Percentiles rank a stretch among this genome's conserved stretches.
Conservation (phyloP, 805 yeast species). For the Pichia cephalocereana region DNA sequence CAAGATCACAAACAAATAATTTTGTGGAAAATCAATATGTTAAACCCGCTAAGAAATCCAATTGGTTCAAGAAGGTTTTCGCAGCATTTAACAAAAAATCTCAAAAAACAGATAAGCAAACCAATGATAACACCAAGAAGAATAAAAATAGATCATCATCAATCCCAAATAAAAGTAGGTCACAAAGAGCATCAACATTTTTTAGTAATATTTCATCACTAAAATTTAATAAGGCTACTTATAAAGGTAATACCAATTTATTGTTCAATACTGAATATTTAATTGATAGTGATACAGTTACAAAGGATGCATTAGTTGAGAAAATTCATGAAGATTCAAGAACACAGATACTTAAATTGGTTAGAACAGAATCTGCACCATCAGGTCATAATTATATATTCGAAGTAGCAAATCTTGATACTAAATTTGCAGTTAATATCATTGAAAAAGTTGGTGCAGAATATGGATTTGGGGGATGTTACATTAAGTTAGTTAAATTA, state of each 20-base stretch:
- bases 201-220: background rate
- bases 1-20: no score
- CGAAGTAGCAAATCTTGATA: constrained; percentile 4
- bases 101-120: background rate
- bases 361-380: background rate
- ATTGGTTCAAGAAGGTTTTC: constrained; percentile 17
- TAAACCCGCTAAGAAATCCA: constrained; percentile 6
- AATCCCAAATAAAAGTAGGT: background rate
- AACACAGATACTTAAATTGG: background rate
- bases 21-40: no score
- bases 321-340: background rate
- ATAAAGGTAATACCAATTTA: background rate
- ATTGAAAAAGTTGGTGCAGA: constrained; percentile 23
- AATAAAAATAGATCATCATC: no score
- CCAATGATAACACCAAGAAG: no score
- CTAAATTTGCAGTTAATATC: constrained; percentile 15
- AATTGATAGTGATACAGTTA: constrained; percentile 9
- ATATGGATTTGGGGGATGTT: constrained; percentile 27
- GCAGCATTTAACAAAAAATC: constrained; percentile 1
- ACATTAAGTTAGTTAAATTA: constrained; percentile 16
- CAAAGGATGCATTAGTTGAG: constrained; percentile 1
- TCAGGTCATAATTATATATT: constrained; percentile 5
- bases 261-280: constrained; percentile 4
- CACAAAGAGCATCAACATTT: background rate
- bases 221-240: constrained; percentile 2